A percentile compares a stretch with the other conserved stretches of the same genome.
phyloP scores from a whole-genome alignment of 2,329 filamentous ascomycete species.

The Myriosclerotinia scirpicola region DNA sequence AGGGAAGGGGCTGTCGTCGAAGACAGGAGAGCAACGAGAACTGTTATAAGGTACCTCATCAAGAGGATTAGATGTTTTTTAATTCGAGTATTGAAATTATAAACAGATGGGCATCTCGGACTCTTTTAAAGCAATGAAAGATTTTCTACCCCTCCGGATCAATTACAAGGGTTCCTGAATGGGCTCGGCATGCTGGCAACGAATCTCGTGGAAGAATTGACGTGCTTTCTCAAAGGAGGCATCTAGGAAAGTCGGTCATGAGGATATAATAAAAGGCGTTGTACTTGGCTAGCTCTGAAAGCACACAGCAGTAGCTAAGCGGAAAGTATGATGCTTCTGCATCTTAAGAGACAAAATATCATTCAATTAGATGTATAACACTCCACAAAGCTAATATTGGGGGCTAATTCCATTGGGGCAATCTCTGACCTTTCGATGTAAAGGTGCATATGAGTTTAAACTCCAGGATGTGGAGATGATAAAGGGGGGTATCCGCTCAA shows the following conservation, averaged over 20 bases:
- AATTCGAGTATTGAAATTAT: background rate
- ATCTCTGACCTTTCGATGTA: background rate
- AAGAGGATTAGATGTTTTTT: background rate
- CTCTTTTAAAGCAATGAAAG: background rate
- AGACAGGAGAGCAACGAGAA: conserved; percentile 9
- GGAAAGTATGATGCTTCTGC: too few species aligned
- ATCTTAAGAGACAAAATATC: conserved; percentile 1
- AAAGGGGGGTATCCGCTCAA: conserved; percentile 19
- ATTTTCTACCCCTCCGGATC: background rate
- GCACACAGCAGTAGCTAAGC: background rate
- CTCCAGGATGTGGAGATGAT: background rate
- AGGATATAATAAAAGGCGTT: background rate
- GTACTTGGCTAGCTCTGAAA: background rate
- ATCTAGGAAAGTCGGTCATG: background rate
- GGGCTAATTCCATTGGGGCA: background rate
- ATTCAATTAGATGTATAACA: background rate
- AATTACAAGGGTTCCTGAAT: background rate
- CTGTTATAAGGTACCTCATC: conserved; percentile 13
- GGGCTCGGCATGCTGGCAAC: background rate
- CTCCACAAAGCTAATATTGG: background rate
- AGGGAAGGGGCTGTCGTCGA: conserved; percentile 3
- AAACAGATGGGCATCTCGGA: background rate
- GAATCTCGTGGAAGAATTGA: background rate
- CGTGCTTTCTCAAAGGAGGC: too few species aligned
- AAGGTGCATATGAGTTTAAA: background rate